Evolutionary conservation across 352 stramenopile genomes (phyloP), one percentile per base, ranked within the genome.

Genomic region (Phytophthora tubulina): DNA sequence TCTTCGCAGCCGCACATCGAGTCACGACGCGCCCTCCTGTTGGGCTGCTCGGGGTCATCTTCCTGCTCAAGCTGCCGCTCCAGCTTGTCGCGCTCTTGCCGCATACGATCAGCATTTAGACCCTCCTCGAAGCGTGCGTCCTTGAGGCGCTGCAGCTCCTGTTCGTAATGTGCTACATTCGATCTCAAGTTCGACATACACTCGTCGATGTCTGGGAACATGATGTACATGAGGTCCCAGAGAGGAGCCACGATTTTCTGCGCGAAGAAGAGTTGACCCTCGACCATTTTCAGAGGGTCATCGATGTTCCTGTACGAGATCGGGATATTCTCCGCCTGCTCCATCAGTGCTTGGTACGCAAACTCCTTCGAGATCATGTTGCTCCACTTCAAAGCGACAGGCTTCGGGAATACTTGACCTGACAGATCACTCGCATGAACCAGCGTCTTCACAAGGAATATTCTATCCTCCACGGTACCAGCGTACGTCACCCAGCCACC

Each of bases 281-380:
- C 87, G 10, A 96, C 89, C 89, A 96, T 96, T 62, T 93, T 84
- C 32, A 94, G 48, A 35, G 89, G 89, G 48, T 96, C 87, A 56
- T 94, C 85, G 31, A 95, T 73, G 53, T 95, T 88, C 31, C 90
- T 78, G 59, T 95, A 93, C 45, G 89, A 95, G 21, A 96, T 79
- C 15, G 90, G 78, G 9, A 96, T 79, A 15, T 92, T 89, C 51
- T 95, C 86, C 0, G 84, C 82, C 53, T 94, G 85, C 56, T 97
- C 90, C 44, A 96, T 76, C 35, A 96, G 65, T 30, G 89, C 92
- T 60, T 98, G 90, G 52, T 89, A 90, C 13, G 86, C 85, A 72
- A 97, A 98, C 67, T 97, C 92, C 63, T 96, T 92, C 57, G 90
- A 85, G 46, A 98, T 95, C 81, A 96, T 91, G 67, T 96, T 93